These are phyloP conservation scores for Globisporangium perplexum DNA, from an alignment of 352 stramenopile species.

Conservation along the genomic window DNA sequence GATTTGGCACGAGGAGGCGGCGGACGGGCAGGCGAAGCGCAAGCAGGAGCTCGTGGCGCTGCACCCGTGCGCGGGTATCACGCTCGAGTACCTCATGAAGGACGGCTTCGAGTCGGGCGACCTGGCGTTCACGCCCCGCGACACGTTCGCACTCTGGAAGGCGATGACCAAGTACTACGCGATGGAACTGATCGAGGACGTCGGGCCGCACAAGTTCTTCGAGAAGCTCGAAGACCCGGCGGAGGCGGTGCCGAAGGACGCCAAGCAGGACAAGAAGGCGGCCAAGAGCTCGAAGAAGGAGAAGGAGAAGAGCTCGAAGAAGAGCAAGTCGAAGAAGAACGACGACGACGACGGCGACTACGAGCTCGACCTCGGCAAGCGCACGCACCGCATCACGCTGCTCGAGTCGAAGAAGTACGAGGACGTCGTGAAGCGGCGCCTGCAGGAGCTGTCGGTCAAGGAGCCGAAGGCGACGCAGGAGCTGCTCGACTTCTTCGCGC, in stretches of 20 bases:
- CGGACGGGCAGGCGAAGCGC: constrained; percentile 28
- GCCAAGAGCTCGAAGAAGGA: constrained; percentile 23
- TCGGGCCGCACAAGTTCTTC: constrained; percentile 96
- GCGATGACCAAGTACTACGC: constrained; percentile 77
- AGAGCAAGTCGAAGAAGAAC: constrained; percentile 54
- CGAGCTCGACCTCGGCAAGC: constrained; percentile 66
- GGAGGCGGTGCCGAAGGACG: too few species aligned
- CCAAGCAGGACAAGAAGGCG: constrained; percentile 13
- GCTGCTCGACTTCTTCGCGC: constrained; percentile 80
- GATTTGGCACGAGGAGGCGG: constrained; percentile 83
- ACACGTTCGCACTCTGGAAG: constrained; percentile 96
- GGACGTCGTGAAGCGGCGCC: constrained; percentile 91
- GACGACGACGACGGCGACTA: constrained; percentile 61
- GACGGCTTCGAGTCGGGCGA: constrained; percentile 80
- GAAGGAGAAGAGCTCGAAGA: constrained; percentile 30
- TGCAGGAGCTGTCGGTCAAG: constrained; percentile 85
- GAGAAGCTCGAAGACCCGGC: constrained; percentile 17
- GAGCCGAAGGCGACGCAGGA: constrained; percentile 86
- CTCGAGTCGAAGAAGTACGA: constrained; percentile 98
- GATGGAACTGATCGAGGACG: constrained; percentile 79
- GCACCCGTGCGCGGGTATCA: constrained; percentile 81
- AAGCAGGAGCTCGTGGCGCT: constrained; percentile 72
- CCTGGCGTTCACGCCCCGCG: constrained; percentile 93
- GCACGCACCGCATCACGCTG: constrained; percentile 93
- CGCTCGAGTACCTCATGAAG: constrained; percentile 79